Conservation (phyloP, 345 rosid genomes). For the Dipteronia sinensis region DNA sequence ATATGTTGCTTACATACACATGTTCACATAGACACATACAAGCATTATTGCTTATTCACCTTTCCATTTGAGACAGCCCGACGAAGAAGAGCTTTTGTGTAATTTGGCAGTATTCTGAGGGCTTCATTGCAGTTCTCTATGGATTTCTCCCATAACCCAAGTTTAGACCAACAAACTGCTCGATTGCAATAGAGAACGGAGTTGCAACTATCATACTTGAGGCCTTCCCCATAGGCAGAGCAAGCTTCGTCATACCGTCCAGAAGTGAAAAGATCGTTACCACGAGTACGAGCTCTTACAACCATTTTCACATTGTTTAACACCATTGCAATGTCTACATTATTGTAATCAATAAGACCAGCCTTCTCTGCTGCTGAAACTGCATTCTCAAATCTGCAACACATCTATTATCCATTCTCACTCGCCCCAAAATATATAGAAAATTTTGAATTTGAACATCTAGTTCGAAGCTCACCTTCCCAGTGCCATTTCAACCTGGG, state of each 20-base stretch:
- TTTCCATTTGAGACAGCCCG: constrained; percentile 90
- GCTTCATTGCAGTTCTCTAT: constrained; percentile 90
- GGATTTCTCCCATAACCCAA: constrained; percentile 83
- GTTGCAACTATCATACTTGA: constrained; percentile 58
- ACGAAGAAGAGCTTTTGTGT: constrained; percentile 82
- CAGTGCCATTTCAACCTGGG: constrained; percentile 86
- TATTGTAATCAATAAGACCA: constrained; percentile 50
- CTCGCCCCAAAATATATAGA: constrained; percentile 29
- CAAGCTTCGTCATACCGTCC: constrained; percentile 85
- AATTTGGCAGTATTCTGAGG: constrained; percentile 65
- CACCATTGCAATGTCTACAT: constrained; percentile 55
- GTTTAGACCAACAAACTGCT: constrained; percentile 98
- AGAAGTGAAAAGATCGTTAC: constrained; percentile 78
- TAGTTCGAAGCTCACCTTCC: constrained; percentile 77
- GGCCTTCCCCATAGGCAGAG: constrained; percentile 94
- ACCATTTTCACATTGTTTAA: constrained; percentile 74
- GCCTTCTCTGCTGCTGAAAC: constrained; percentile 85
- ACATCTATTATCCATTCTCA: constrained; percentile 50
- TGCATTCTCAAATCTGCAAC: constrained; percentile 93
- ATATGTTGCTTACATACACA: not conserved
- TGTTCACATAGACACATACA: not conserved
- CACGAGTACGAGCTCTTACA: constrained; percentile 71
- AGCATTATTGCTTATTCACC: constrained; percentile 39
- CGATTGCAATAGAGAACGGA: constrained; percentile 92
- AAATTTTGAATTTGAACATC: not conserved